Base-by-base conservation (phyloP, 345 rosid genomes). In the Zanthoxylum bungeanum region DNA sequence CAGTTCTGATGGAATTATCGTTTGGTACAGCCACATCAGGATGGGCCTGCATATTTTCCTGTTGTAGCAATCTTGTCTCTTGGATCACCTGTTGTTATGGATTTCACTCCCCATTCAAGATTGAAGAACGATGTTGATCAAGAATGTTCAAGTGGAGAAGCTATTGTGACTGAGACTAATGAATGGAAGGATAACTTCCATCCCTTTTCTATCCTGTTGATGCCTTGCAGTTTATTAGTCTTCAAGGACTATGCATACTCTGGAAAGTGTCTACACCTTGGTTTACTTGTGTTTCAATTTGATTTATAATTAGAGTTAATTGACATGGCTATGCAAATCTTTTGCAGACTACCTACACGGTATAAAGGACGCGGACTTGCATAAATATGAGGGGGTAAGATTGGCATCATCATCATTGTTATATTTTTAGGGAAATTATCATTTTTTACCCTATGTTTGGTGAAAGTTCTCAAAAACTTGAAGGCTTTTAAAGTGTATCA, bases 11-110 rank as follows among this genome's bases (percentile, higher is more conserved):
- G 31, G 40, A 64, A 44, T 71, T 62, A 64, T 76, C 79, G 47
- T 71, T 57, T 70, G 47, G n/a, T 33, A 46, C 91, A 93, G 98
- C 93, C 90, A 5, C 97, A 91, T 80, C 97, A 94, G 75, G 98
- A 94, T 70, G 98, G 98, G 33, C 97, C 98, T 0, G 92, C 98
- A 51, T 94, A 94, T 79, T 83, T 83, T 60, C 97, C 95, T 9
- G 98, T 94, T 8, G 98, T 89, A 69, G 92, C 95, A 69, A 89
- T 94, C 52, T 66, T 94, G 21, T 94, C 98, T 69, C 93, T 94
- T 56, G 91, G 88, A 68, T 84, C 97, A 49, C 88, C 95, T 33
- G 95, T 71, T 28, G 88, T 94, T 50, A 90, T 94, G 98, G 92
- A 91, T 68, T 94, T 94, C 69, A 77, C 75, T 68, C 97, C 95